phyloP scores from a whole-genome alignment of 306 rosid species.

The Trifolium subterraneum region DNA sequence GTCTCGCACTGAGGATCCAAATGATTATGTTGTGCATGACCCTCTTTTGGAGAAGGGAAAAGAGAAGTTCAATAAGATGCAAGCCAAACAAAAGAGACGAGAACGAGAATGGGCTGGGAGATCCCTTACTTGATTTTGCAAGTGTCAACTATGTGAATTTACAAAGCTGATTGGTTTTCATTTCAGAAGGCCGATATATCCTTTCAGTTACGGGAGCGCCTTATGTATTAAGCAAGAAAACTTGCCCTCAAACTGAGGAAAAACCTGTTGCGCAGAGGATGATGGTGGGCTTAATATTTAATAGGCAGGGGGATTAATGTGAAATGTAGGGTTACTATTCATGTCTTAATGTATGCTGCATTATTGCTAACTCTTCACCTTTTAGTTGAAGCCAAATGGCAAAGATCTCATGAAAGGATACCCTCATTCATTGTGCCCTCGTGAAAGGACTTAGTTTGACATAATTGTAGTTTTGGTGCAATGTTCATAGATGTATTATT shows the following conservation, averaged over 20 bases:
- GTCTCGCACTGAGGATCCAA: constrained; percentile 82
- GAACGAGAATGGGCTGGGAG: constrained; percentile 64
- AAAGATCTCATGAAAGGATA: constrained; percentile 23
- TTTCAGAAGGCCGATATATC: constrained; percentile 15
- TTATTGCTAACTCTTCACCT: constrained; percentile 2
- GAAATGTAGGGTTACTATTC: constrained; percentile 10
- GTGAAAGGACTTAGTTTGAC: neutral
- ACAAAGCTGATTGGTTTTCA: constrained; percentile 20
- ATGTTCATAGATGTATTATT: constrained; percentile 8
- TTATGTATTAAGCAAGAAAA: neutral
- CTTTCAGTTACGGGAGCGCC: neutral
- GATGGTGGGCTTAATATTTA: constrained; percentile 1
- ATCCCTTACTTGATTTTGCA: constrained; percentile 53
- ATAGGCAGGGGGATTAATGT: constrained; percentile 13
- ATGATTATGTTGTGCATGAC: constrained; percentile 88
- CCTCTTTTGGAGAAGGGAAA: constrained; percentile 96
- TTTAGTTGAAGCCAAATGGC: constrained; percentile 26
- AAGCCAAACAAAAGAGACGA: constrained; percentile 78
- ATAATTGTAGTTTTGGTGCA: constrained; percentile 34
- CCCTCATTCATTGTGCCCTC: neutral
- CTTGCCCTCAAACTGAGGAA: neutral
- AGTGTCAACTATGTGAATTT: constrained; percentile 32
- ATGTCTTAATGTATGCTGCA: constrained; percentile 14
- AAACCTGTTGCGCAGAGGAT: constrained; percentile 7
- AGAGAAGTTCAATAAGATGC: constrained; percentile 90